Evolutionary conservation across 1,284 basidiomycete genomes (phyloP).

Genomic region (Puccinia hordei): DNA sequence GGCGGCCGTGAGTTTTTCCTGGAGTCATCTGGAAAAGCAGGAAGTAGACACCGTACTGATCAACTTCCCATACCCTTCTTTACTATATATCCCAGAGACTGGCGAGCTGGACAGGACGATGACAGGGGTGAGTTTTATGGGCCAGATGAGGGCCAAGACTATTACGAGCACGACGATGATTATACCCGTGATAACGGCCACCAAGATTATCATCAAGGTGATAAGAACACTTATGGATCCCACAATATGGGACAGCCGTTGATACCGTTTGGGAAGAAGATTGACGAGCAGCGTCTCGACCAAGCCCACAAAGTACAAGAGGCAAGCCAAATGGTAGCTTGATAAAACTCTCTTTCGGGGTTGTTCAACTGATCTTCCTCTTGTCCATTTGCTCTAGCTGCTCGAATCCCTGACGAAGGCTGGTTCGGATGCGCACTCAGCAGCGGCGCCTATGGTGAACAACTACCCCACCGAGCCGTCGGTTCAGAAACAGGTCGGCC

Average conservation of each 20-base stretch:
- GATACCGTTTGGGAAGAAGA: conserved; percentile 56
- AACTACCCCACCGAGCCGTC: conserved; percentile 1
- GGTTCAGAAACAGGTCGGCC: not conserved
- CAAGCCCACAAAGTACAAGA: conserved; percentile 79
- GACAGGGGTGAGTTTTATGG: conserved; percentile 48
- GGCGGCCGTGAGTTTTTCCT: conserved; percentile 53
- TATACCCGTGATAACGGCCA: not conserved
- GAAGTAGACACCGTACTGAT: not conserved
- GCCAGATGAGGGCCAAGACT: conserved; percentile 59
- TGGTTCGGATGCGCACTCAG: conserved; percentile 55
- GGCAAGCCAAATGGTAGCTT: conserved; percentile 59
- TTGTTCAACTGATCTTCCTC: conserved; percentile 43
- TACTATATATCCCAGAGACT: conserved; percentile 51
- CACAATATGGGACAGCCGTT: too few relatives aligned
- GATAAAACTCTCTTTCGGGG: not conserved
- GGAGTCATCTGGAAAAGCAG: conserved; percentile 55
- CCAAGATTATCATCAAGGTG: not conserved
- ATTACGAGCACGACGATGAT: conserved; percentile 31
- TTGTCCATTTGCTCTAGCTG: conserved; percentile 60
- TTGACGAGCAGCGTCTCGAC: conserved; percentile 71
- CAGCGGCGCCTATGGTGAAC: not conserved
- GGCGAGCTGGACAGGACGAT: conserved; percentile 48
- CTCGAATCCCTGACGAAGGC: conserved; percentile 76
- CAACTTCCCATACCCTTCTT: conserved; percentile 2
- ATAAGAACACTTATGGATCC: not conserved